A percentile compares a stretch with the other conserved stretches of the same genome.
Evolutionary conservation across 108 stramenopile genomes (phyloP).

Genomic region (Epipyxis sp.): DNA sequence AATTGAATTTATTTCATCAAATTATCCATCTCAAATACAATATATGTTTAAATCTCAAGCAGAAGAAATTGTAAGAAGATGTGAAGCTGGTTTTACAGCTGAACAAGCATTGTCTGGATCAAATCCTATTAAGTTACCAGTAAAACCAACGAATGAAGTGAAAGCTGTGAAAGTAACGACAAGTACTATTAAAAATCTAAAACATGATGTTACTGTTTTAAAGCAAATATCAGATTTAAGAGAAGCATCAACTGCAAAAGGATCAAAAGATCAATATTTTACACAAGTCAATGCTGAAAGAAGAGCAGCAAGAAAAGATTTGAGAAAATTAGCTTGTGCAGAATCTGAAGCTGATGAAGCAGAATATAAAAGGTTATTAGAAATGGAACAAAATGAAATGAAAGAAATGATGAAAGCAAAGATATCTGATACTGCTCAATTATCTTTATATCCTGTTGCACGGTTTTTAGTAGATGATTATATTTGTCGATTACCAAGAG

Average conservation of each 20-base stretch:
- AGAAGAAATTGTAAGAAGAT: conserved; percentile 46
- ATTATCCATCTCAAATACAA: conserved; percentile 45
- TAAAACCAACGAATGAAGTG: conserved; percentile 27
- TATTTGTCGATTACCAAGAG: conserved; percentile 36
- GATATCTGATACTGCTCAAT: conserved; percentile 43
- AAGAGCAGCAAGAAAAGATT: conserved; percentile 46
- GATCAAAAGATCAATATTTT: conserved; percentile 41
- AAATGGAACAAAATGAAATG: conserved; percentile 14
- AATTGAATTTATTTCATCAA: conserved; percentile 42
- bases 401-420: conserved; percentile 21
- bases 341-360: conserved; percentile 42
- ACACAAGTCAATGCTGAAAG: conserved; percentile 37
- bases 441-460: conserved; percentile 43
- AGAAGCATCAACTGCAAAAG: conserved; percentile 36
- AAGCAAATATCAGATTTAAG: conserved; percentile 50
- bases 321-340: conserved; percentile 14
- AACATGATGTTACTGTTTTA: conserved; percentile 48
- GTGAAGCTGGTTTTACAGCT: conserved; percentile 45
- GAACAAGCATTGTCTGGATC: conserved; percentile 43
- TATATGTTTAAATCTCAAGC: conserved; percentile 47
- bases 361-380: conserved; percentile 31
- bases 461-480: conserved; percentile 48
- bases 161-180: conserved; percentile 42
- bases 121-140: conserved; percentile 45
- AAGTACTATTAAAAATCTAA: conserved; percentile 42